phyloP scores from a whole-genome alignment of 129 eudicot genomes.

The Helichrysum umbraculigerum region DNA sequence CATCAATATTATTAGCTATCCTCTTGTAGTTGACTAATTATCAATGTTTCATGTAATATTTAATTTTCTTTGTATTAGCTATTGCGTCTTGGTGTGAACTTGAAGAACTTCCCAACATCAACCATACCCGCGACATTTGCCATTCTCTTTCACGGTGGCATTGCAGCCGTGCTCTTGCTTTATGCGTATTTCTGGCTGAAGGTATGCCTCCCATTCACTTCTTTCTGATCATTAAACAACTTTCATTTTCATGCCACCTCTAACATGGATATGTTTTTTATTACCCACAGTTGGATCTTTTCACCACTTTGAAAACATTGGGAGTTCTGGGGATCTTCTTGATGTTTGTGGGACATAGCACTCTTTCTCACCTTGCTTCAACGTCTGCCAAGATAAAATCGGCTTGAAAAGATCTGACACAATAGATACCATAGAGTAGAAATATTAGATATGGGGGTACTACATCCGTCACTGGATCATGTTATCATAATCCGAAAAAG shows the following conservation, averaged over 20 bases:
- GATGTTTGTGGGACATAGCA: conserved; percentile 86
- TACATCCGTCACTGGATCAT: conserved; percentile 18
- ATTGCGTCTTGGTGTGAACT: conserved; percentile 67
- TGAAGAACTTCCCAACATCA: conserved; percentile 80
- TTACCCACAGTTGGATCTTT: conserved; percentile 75
- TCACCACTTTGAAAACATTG: conserved; percentile 81
- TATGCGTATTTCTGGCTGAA: conserved; percentile 84
- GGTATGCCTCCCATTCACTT: conserved; percentile 43
- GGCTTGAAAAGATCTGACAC: conserved; percentile 39
- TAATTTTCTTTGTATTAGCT: conserved; percentile 43
- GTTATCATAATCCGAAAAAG: conserved; percentile 18
- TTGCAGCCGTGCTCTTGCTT: conserved; percentile 81
- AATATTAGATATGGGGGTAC: conserved; percentile 23
- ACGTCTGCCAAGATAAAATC: conserved; percentile 84
- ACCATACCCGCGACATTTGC: conserved; percentile 66
- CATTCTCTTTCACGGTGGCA: conserved; percentile 70
- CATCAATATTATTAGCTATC: not conserved
- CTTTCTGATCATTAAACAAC: not conserved
- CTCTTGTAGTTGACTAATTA: not conserved
- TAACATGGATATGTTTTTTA: not conserved
- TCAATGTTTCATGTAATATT: not conserved
- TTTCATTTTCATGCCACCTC: conserved; percentile 6
- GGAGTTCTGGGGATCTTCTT: conserved; percentile 76
- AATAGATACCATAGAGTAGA: conserved; percentile 21
- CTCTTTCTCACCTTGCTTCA: conserved; percentile 83